Base-by-base conservation (phyloP, 257 asterid species). In the Asclepias syriaca region DNA sequence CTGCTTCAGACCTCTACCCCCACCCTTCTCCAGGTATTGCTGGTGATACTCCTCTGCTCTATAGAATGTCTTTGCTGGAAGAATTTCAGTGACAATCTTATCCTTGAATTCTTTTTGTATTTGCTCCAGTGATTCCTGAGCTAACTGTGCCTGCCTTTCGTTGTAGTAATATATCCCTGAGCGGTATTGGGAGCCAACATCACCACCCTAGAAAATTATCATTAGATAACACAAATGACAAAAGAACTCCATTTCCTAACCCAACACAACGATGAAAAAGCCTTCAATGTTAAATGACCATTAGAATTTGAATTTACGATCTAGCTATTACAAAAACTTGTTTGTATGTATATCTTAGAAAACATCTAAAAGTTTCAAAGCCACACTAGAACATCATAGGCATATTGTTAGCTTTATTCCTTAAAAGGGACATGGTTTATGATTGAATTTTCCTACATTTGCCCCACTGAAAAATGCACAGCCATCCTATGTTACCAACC, bases 11-110 rank as follows among this genome's bases (percentile, higher is more conserved):
- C 96, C 91, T 19, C 71, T 58, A 32, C 85, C 70, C 15, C 90
- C 93, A 49, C 96, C 97, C 77, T 89, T 91, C 84, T 89, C 96
- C 81, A 91, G 68, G 75, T 87, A 91, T 46, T 89, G 96, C 87
- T 89, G 97, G 81, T 91, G 97, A 72, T 87, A 89, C 88, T 91
- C 97, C 67, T 89, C 97, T 0, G 97, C 97, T 71, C 82, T 51
- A 66, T 91, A 91, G 69, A 91, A 91, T 27, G 74, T 86, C 87
- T 87, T 91, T 0, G 91, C 96, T 2, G 89, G 89, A 55, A 86
- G 85, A 75, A 91, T 84, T 76, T 91, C 93, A 0, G 95, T 91
- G 55, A 89, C 90, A 19, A 91, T 87, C 50, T 74, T 77, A 7
- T 55, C 77, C 73, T 74, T 76, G 53, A 73, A 59, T 64, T 84